Conservation (phyloP, 805 yeast genomes). For the Schizosaccharomyces pombe region DNA sequence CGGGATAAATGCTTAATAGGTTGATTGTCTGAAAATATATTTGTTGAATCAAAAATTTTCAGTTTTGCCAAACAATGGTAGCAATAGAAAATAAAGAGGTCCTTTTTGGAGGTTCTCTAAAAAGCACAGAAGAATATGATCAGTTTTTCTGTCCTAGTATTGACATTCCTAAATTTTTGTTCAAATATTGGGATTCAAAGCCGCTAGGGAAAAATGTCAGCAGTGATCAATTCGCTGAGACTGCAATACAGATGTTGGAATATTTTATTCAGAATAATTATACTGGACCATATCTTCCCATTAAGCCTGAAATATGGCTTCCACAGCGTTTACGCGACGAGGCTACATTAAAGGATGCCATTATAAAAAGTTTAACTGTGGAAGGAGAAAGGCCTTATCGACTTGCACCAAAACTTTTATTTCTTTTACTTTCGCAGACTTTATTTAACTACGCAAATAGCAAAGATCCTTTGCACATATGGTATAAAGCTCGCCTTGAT, state of each 20-base stretch:
- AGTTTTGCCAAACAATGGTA: too few species aligned
- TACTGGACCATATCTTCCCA: slow-evolving; percentile 3
- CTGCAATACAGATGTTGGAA: neutral
- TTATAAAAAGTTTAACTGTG: neutral
- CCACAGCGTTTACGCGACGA: neutral
- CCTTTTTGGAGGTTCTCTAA: neutral
- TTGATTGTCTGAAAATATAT: too few species aligned
- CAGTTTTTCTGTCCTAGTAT: neutral
- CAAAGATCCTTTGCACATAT: neutral
- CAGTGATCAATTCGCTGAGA: neutral
- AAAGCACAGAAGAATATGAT: neutral
- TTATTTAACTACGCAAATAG: neutral
- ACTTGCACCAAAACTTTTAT: neutral
- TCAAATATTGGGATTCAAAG: neutral
- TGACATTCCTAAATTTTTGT: neutral
- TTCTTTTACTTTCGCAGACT: neutral
- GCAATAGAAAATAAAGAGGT: too few species aligned
- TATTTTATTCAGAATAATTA: slow-evolving; percentile 3
- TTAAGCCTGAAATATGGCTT: neutral
- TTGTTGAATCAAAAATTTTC: too few species aligned
- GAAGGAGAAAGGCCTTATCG: slow-evolving; percentile 5
- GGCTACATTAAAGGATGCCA: neutral
- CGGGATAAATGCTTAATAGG: too few species aligned
- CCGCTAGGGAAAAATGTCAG: neutral
- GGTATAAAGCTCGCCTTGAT: slow-evolving; percentile 15